phyloP scores from a whole-genome alignment of 2,329 filamentous ascomycete species.

The Penicillium concentricum region DNA sequence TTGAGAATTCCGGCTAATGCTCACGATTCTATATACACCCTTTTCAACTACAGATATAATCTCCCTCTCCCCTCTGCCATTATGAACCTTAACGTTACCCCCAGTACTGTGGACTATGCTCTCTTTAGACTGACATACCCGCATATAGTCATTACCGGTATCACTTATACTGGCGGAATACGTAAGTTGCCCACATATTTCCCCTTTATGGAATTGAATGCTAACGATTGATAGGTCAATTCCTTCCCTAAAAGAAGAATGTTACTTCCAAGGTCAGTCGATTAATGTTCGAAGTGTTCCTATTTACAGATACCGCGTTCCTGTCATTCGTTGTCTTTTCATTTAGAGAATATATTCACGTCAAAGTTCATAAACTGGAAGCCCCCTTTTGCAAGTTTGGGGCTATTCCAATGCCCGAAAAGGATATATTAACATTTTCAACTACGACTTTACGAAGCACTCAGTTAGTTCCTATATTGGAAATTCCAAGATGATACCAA shows the following conservation, averaged over 20 bases:
- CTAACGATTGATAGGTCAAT: not conserved
- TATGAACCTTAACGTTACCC: too few relatives aligned
- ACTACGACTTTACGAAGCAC: not conserved
- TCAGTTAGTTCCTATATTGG: not conserved
- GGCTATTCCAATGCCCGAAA: too few relatives aligned
- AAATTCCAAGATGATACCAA: not conserved
- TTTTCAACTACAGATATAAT: not conserved
- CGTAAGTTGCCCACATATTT: not conserved
- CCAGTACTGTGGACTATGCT: not conserved
- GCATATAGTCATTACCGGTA: not conserved
- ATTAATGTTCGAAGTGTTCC: not conserved
- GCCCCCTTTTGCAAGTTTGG: not conserved
- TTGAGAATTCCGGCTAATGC: not conserved
- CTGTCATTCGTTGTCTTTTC: not conserved
- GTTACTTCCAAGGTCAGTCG: not conserved
- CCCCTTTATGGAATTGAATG: not conserved
- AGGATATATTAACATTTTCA: not conserved
- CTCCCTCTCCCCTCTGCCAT: too few relatives aligned
- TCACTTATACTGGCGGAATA: not conserved
- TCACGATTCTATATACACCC: not conserved
- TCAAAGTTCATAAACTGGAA: too few relatives aligned
- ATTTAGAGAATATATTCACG: not conserved
- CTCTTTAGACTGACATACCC: not conserved
- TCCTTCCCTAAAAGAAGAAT: not conserved
- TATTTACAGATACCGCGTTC: not conserved